Percentiles rank a stretch among this genome's conserved stretches.
phyloP scores from a whole-genome alignment of 2,329 filamentous ascomycete species.

The Cercospora sp. region DNA sequence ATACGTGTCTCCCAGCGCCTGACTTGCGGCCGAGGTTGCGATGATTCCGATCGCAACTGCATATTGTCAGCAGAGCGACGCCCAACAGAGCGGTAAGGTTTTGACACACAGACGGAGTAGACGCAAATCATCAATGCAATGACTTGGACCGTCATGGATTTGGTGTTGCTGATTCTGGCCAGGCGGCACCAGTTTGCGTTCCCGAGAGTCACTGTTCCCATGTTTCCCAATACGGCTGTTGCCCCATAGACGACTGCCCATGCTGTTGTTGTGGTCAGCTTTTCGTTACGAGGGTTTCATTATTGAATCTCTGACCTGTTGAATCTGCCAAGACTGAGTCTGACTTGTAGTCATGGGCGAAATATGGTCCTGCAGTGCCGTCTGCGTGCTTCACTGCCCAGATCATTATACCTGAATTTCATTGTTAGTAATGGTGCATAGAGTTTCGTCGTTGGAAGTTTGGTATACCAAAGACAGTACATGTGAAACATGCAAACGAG shows the following conservation, averaged over 20 bases:
- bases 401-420: constrained; percentile 14
- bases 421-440: background rate
- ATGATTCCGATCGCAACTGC: constrained; percentile 20
- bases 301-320: too few relatives aligned
- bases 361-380: constrained; percentile 21
- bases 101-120: constrained; percentile 11
- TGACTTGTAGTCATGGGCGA: constrained; percentile 19
- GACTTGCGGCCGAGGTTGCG: constrained; percentile 19
- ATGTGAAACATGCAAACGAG: constrained; percentile 18
- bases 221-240: constrained; percentile 20
- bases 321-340: constrained; percentile 19
- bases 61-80: background rate
- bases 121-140: constrained; percentile 11
- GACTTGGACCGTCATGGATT: constrained; percentile 17
- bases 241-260: constrained; percentile 24
- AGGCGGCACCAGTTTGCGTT: constrained; percentile 20
- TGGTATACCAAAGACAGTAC: constrained; percentile 17
- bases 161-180: constrained; percentile 5
- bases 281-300: too few relatives aligned
- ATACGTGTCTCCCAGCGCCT: constrained; percentile 15
- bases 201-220: constrained; percentile 16
- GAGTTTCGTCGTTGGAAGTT: too few relatives aligned
- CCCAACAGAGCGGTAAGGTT: background rate
- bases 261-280: background rate
- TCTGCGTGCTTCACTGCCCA: constrained; percentile 21